These are phyloP conservation scores for Pseudisothecium myosuroides DNA, from an alignment of 225 moss, liverwort and hornwort genomes.

Conservation along the genomic window DNA sequence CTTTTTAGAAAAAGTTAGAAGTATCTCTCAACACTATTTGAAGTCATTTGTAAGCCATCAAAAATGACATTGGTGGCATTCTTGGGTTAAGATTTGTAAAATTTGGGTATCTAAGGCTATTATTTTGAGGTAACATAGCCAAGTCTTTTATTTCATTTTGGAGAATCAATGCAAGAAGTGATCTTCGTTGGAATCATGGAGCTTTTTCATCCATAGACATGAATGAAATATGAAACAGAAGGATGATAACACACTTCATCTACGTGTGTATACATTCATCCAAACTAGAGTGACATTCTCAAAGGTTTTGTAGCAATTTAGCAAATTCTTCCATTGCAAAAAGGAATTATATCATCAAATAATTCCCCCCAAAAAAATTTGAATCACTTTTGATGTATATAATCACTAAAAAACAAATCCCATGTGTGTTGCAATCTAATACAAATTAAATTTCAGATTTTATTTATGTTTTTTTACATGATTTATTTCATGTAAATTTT, in stretches of 20 bases:
- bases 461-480: background rate
- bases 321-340: background rate
- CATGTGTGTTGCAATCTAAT: background rate
- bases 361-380: too few species aligned
- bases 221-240: background rate
- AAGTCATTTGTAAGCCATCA: background rate
- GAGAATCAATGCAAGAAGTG: background rate
- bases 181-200: background rate
- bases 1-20: background rate
- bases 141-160: background rate
- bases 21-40: background rate
- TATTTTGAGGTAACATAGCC: background rate
- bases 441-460: background rate
- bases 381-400: background rate
- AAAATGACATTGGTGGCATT: background rate
- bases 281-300: background rate
- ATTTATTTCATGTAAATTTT: too few species aligned
- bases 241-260: background rate
- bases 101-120: background rate
- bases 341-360: background rate
- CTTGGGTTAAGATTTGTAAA: background rate
- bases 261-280: background rate
- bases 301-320: background rate
- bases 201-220: background rate
- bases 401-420: background rate